Evolutionary conservation across 257 asterid genomes (phyloP), one percentile per base, ranked within the genome.

Genomic region (Oldenlandia corymbosa): DNA sequence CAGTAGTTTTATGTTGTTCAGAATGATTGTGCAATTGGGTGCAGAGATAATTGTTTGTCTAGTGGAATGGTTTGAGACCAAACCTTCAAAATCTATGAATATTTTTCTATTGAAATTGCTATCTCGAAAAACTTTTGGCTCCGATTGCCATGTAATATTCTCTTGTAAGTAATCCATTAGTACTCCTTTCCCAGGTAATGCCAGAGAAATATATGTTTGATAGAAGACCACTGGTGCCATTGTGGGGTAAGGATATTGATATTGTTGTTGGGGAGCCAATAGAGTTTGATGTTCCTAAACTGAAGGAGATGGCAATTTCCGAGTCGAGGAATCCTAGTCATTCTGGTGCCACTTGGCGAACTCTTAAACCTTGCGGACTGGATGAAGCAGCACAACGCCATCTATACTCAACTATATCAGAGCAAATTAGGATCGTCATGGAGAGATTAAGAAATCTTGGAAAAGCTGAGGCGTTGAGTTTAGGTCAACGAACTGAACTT

Each of bases 251-350:
- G 78, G 81, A 90, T 43, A 83, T 90, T 27, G 73, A 74, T 28
- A 83, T 90, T 68, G 75, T 72, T 7, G 62, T 93, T 14, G 99
- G 99, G 1, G 95, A 93, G 75, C 97, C 99, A 58, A 80, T 93
- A 36, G 77, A 53, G 49, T 87, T 93, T 27, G 84, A 90, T 73
- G 52, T 93, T 73, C 94, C 92, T 39, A 76, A 79, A 70, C 73
- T 93, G 80, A 84, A 78, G 81, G 82, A 83, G 80, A 73, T 63
- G 57, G 96, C 97, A 8, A 31, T 77, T 46, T 78, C 81, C 18
- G 70, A 63, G 75, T 85, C 99, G 0, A 74, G 72, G 68, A 81
- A 79, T 68, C 37, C 63, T 26, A 66, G 84, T 65, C 57, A 61
- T 73, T 58, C 81, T 51, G 66, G 62, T 60, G 52, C 64, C 21